phyloP scores from a whole-genome alignment of 768 basidiomycete genomes.

The Dictyophora rubrovolvata region DNA sequence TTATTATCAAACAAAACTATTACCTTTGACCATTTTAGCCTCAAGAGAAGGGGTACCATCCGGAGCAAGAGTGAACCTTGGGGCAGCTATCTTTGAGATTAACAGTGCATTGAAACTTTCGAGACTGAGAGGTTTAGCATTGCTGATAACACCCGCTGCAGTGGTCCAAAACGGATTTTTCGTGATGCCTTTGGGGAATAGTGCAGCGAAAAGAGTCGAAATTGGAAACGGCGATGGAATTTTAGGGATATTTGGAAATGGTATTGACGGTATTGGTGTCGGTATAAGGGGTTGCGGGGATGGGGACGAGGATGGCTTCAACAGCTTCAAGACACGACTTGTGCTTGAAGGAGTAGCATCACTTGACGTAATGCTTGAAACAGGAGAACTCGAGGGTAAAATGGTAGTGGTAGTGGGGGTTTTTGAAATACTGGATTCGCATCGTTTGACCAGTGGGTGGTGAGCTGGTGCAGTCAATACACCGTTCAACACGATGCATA shows the following conservation, averaged over 20 bases:
- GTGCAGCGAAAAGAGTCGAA: background rate
- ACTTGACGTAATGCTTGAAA: background rate
- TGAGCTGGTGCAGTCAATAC: background rate
- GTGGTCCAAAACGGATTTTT: background rate
- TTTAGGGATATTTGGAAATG: background rate
- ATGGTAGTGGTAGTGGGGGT: background rate
- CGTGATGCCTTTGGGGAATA: background rate
- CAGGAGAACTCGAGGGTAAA: background rate
- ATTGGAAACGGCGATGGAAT: background rate
- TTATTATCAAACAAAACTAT: background rate
- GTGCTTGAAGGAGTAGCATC: background rate
- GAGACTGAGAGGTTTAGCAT: background rate
- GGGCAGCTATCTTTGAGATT: background rate
- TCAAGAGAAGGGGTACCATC: background rate
- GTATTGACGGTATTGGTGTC: background rate
- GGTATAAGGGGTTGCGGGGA: background rate
- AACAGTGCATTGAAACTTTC: background rate
- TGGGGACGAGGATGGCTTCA: background rate
- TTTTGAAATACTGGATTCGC: background rate
- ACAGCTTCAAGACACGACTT: background rate
- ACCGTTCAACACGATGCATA: background rate
- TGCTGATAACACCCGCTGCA: background rate
- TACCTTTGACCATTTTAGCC: background rate
- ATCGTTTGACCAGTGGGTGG: background rate
- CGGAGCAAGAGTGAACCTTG: background rate